Conservation (phyloP, 805 yeast genomes). For the Metschnikowia amazonensis region DNA sequence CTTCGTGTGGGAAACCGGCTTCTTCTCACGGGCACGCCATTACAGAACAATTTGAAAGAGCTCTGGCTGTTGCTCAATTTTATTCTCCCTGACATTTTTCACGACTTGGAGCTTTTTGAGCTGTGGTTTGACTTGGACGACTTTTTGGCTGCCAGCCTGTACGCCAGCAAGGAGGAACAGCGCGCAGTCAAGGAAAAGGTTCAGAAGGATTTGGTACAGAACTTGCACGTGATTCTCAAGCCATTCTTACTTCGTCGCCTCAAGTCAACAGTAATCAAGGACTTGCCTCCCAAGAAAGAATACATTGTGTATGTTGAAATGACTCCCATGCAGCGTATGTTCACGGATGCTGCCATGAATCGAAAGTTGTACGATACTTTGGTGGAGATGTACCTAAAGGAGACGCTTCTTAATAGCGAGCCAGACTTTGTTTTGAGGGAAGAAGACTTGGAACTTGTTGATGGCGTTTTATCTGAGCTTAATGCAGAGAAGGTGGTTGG, state of each 20-base stretch:
- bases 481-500: constrained; percentile 8
- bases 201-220: constrained; percentile 55
- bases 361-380: constrained; percentile 44
- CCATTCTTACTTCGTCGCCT: constrained; percentile 84
- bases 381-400: constrained; percentile 45
- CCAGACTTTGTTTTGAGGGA: constrained; percentile 15
- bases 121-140: constrained; percentile 89
- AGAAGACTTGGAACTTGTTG: constrained; percentile 28
- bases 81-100: constrained; percentile 87
- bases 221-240: constrained; percentile 79
- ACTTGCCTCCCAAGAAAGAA: constrained; percentile 86
- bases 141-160: constrained; percentile 31
- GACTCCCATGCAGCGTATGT: constrained; percentile 56
- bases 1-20: constrained; percentile 68
- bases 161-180: constrained; percentile 41
- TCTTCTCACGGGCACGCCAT: constrained; percentile 91
- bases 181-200: constrained; percentile 54
- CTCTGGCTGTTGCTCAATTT: constrained; percentile 90
- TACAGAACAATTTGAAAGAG: constrained; percentile 87
- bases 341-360: constrained; percentile 53
- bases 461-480: constrained; percentile 40
- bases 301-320: constrained; percentile 74
- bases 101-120: constrained; percentile 83
- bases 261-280: constrained; percentile 63
- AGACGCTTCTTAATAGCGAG: constrained; percentile 46